Evolutionary conservation across 805 yeast genomes (phyloP).

Genomic region (Saccharomycopsis guyanensis): DNA sequence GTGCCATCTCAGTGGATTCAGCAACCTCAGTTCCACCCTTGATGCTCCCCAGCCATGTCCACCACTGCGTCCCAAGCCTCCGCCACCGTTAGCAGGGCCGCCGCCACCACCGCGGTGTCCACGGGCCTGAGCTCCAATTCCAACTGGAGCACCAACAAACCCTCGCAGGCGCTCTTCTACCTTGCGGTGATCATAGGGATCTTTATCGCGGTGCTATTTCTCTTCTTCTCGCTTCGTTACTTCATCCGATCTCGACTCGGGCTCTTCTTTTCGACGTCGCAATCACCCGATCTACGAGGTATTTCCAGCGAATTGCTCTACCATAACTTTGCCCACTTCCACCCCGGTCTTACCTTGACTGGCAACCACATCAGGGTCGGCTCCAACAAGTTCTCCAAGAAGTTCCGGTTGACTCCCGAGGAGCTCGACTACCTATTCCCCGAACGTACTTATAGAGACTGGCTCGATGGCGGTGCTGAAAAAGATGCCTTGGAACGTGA

Average conservation of each 20-base stretch:
- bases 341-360: constrained; percentile 24
- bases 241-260: constrained; percentile 52
- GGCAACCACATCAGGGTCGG: constrained; percentile 14
- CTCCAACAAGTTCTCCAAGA: constrained; percentile 12
- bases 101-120: too few species aligned
- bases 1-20: too few species aligned
- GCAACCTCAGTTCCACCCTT: too few species aligned
- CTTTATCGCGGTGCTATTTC: constrained; percentile 44
- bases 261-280: constrained; percentile 25
- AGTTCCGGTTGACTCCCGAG: constrained; percentile 36
- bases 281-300: constrained; percentile 9
- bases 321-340: constrained; percentile 27
- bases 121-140: too few species aligned
- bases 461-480: constrained; percentile 57
- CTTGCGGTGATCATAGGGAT: constrained; percentile 58
- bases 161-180: constrained; percentile 57
- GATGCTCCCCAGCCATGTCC: too few species aligned
- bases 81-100: too few species aligned
- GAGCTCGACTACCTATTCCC: constrained; percentile 61
- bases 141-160: constrained; percentile 30
- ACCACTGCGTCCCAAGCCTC: too few species aligned
- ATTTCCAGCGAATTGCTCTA: constrained; percentile 6
- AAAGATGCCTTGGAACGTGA: constrained; percentile 38
- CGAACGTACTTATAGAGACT: constrained; percentile 44
- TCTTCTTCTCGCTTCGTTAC: constrained; percentile 55